Percentiles rank a stretch among this genome's conserved stretches.
Conservation (phyloP, 306 rosid genomes). For the Senna siamea region DNA sequence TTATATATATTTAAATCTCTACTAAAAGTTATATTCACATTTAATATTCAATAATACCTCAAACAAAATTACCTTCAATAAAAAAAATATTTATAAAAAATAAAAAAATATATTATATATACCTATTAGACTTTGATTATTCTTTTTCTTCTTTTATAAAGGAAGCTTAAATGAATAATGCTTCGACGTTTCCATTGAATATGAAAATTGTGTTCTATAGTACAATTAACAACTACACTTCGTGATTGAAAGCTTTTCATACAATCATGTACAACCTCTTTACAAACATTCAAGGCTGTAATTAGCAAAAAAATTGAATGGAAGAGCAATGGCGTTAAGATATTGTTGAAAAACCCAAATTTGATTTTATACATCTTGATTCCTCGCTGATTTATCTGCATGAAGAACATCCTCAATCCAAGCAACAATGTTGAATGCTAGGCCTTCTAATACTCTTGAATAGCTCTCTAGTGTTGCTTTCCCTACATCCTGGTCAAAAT, state of each 20-base stretch:
- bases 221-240: slow-evolving; percentile 21
- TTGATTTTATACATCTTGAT: slow-evolving; percentile 36
- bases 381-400: slow-evolving; percentile 59
- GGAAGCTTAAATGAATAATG: background rate
- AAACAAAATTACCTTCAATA: no score
- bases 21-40: no score
- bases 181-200: slow-evolving; percentile 7
- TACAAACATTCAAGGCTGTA: slow-evolving; percentile 32
- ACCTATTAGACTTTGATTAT: background rate
- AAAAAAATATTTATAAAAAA: no score
- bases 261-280: slow-evolving; percentile 34
- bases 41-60: no score
- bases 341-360: slow-evolving; percentile 1
- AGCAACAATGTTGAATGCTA: slow-evolving; percentile 79
- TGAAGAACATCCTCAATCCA: slow-evolving; percentile 75
- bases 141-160: background rate
- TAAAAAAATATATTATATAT: no score
- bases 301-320: slow-evolving; percentile 22
- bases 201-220: slow-evolving; percentile 17
- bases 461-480: slow-evolving; percentile 73
- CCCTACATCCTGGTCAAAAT: slow-evolving; percentile 58
- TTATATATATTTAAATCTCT: no score
- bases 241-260: slow-evolving; percentile 17
- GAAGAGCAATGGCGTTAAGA: slow-evolving; percentile 20
- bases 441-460: slow-evolving; percentile 77